These are phyloP conservation scores for Casuarina cunninghamiana DNA, from an alignment of 306 rosid genomes.

Conservation along the genomic window DNA sequence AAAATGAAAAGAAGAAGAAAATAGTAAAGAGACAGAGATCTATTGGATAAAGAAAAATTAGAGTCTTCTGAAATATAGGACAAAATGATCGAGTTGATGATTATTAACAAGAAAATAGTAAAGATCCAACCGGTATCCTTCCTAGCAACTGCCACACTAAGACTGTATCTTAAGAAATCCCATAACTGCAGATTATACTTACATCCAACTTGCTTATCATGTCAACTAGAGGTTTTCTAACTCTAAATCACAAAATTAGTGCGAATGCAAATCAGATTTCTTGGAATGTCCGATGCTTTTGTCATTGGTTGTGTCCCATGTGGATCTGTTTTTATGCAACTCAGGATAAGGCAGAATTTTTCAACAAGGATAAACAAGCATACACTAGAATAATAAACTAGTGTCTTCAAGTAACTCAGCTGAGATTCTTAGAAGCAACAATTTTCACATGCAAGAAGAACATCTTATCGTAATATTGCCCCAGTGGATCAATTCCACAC, in stretches of 20 bases:
- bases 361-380: not conserved
- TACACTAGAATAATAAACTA: not conserved
- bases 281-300: not conserved
- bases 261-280: not conserved
- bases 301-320: not conserved
- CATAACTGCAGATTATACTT: not conserved
- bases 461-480: not conserved
- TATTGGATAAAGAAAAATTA: too few species aligned
- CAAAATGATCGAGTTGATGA: not conserved
- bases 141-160: not conserved
- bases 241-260: not conserved
- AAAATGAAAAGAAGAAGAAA: too few species aligned
- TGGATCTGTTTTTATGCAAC: not conserved
- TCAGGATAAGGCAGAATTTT: not conserved
- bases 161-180: not conserved
- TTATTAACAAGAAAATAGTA: not conserved
- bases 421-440: not conserved
- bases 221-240: not conserved
- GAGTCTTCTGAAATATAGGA: not conserved
- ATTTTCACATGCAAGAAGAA: not conserved
- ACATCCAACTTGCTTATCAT: not conserved
- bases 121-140: not conserved
- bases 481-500: constrained; percentile 32
- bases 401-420: not conserved
- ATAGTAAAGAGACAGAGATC: too few species aligned